These are phyloP conservation scores for Ambrosia trifida DNA, from an alignment of 129 eudicot species.

Conservation along the genomic window DNA sequence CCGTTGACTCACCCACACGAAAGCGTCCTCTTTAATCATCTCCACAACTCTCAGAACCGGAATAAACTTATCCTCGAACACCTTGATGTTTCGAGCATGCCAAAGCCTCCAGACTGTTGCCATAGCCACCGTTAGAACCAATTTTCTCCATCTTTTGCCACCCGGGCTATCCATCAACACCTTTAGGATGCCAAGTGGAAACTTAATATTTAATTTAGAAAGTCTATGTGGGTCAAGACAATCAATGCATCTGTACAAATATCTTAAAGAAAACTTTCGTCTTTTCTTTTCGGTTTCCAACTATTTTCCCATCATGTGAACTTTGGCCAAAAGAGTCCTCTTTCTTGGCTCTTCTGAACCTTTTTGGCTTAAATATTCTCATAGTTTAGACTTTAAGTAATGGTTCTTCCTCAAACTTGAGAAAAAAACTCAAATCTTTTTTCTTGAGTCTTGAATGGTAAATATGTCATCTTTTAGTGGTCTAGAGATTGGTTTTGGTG, in stretches of 20 bases:
- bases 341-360: slow-evolving; percentile 36
- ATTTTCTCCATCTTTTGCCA: no score
- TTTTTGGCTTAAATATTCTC: slow-evolving; percentile 36
- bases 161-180: no score
- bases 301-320: slow-evolving; percentile 45
- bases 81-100: no score
- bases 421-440: slow-evolving; percentile 10
- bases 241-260: slow-evolving; percentile 33
- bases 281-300: slow-evolving; percentile 27
- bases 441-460: slow-evolving; percentile 35
- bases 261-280: slow-evolving; percentile 23
- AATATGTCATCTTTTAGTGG: slow-evolving; percentile 78
- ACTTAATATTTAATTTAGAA: slow-evolving; percentile 22
- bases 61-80: no score
- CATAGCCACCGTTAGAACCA: no score
- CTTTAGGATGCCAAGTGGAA: slow-evolving; percentile 18
- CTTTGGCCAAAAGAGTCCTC: slow-evolving; percentile 37
- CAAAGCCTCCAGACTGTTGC: no score
- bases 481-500: slow-evolving; percentile 75
- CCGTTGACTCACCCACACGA: no score
- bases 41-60: no score
- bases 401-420: slow-evolving; percentile 31
- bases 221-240: slow-evolving; percentile 27
- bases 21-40: no score
- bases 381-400: slow-evolving; percentile 18